A percentile compares a stretch with the other conserved stretches of the same genome.
Conservation (phyloP, 2,329 filamentous ascomycete species). For the Pseudogymnoascus sp. region DNA sequence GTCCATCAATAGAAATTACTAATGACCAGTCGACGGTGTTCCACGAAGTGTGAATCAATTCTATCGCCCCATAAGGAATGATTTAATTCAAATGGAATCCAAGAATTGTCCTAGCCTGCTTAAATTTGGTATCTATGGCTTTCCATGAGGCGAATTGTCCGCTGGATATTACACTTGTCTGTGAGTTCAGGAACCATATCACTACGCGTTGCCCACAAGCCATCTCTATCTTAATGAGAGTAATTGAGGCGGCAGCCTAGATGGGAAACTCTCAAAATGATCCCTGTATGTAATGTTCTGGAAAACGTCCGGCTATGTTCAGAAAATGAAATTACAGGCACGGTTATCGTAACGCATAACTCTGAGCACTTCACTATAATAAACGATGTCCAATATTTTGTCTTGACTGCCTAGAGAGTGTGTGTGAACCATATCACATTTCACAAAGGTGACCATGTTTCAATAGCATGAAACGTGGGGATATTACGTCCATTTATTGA, state of each 20-base stretch:
- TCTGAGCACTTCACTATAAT: not conserved
- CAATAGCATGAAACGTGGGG: not conserved
- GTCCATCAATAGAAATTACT: not conserved
- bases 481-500: conserved; percentile 6
- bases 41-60: not conserved
- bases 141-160: not conserved
- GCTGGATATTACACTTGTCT: not conserved
- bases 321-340: not conserved
- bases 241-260: not conserved
- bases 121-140: not conserved
- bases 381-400: not conserved
- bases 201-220: not conserved
- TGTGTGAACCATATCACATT: not conserved
- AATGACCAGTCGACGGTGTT: not conserved
- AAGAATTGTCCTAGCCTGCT: not conserved
- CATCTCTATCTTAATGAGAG: not conserved
- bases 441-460: not conserved
- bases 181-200: not conserved
- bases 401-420: not conserved
- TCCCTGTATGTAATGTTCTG: conserved; percentile 2
- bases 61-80: not conserved
- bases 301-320: not conserved
- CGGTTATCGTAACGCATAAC: not conserved
- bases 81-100: not conserved
- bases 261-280: not conserved